A percentile compares a stretch with the other conserved stretches of the same genome.
These are phyloP conservation scores for Dipodascus geniculatus DNA, from an alignment of 805 yeast species.

Conservation along the genomic window DNA sequence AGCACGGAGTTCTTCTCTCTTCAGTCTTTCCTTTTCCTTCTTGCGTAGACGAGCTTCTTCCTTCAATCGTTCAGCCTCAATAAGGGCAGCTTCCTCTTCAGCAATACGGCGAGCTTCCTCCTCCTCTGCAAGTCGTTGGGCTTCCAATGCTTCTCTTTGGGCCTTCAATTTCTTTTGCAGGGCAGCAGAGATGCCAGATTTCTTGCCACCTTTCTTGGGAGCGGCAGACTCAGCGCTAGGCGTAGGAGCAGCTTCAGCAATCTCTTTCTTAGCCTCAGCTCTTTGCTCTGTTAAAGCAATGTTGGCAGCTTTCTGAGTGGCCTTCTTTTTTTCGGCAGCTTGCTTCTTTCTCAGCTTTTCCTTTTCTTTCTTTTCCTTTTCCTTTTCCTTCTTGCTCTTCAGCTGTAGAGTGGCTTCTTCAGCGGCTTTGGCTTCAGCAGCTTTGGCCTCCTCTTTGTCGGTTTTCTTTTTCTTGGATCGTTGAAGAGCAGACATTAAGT, in stretches of 20 bases:
- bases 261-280: slow-evolving; percentile 40
- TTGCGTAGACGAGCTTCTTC: slow-evolving; percentile 47
- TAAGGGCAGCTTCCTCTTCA: slow-evolving; percentile 38
- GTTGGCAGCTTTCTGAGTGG: slow-evolving; percentile 46
- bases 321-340: slow-evolving; percentile 76
- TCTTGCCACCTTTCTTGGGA: slow-evolving; percentile 59
- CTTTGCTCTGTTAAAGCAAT: slow-evolving; percentile 22
- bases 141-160: slow-evolving; percentile 80
- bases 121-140: slow-evolving; percentile 59
- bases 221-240: slow-evolving; percentile 29
- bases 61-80: slow-evolving; percentile 50
- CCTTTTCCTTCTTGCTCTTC: slow-evolving; percentile 90
- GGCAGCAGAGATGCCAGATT: slow-evolving; percentile 86
- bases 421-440: slow-evolving; percentile 20
- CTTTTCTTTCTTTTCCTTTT: slow-evolving; percentile 67
- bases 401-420: slow-evolving; percentile 39
- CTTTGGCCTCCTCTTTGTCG: slow-evolving; percentile 46
- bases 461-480: slow-evolving; percentile 69
- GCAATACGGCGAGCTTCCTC: slow-evolving; percentile 42
- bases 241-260: slow-evolving; percentile 26
- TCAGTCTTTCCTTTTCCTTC: slow-evolving; percentile 78
- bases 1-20: slow-evolving; percentile 84
- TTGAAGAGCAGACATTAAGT: slow-evolving; percentile 75
- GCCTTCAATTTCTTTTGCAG: slow-evolving; percentile 80
- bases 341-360: slow-evolving; percentile 82